Percentiles rank a stretch among this genome's conserved stretches.
phyloP scores from a whole-genome alignment of 2,329 filamentous ascomycete species.

The Cytospora leucostoma region DNA sequence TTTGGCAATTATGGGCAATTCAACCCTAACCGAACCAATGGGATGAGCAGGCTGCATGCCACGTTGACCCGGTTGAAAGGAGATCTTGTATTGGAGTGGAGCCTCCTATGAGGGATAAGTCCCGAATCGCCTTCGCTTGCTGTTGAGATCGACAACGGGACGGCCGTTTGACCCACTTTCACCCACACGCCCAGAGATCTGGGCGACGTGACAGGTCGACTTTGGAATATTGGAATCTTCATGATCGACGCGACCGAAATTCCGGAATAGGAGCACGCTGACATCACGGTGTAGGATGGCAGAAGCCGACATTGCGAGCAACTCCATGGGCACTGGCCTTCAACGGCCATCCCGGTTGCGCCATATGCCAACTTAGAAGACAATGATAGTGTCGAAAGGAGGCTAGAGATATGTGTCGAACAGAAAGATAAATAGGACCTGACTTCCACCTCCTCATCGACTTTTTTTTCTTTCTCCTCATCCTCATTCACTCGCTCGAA shows the following conservation, averaged over 20 bases:
- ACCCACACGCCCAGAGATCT: slow-evolving; percentile 4
- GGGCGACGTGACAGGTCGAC: not conserved
- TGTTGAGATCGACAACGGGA: slow-evolving; percentile 14
- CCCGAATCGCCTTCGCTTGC: slow-evolving; percentile 8
- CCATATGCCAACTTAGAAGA: not conserved
- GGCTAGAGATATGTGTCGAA: not conserved
- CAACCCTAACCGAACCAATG: not conserved
- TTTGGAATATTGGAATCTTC: slow-evolving; percentile 16
- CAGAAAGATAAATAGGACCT: slow-evolving; percentile 18
- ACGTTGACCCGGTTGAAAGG: not conserved
- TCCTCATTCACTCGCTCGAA: slow-evolving; percentile 16
- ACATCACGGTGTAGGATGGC: not conserved
- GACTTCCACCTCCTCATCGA: not conserved
- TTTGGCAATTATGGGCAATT: not conserved
- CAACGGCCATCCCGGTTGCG: not conserved
- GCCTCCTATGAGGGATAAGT: slow-evolving; percentile 1
- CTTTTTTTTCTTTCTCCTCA: slow-evolving; percentile 14
- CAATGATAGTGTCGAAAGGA: not conserved
- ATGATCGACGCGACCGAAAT: slow-evolving; percentile 3
- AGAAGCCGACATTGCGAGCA: not conserved
- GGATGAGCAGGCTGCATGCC: not conserved
- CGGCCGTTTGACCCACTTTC: slow-evolving; percentile 10
- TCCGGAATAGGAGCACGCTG: not conserved
- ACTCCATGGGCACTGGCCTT: not conserved
- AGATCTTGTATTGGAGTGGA: not conserved